These are phyloP conservation scores for Crucibulum laeve DNA, from an alignment of 768 basidiomycete genomes.

Conservation along the genomic window DNA sequence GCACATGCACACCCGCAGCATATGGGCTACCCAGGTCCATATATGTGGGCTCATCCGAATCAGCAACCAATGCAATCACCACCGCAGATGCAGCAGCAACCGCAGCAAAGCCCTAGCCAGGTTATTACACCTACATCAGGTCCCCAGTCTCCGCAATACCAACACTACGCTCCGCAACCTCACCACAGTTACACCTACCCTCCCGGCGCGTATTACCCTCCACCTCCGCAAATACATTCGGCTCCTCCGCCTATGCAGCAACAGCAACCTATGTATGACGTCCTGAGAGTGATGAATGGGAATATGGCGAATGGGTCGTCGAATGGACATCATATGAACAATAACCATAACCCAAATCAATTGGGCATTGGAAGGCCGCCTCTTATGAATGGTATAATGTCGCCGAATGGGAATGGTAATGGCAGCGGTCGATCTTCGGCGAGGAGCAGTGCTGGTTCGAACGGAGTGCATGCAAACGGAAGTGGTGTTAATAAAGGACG, in stretches of 20 bases:
- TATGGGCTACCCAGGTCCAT: constrained; percentile 27
- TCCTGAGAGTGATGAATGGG: constrained; percentile 21
- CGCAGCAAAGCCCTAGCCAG: constrained; percentile 19
- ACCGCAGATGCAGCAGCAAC: constrained; percentile 24
- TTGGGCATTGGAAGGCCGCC: constrained; percentile 26
- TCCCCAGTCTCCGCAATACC: constrained; percentile 27
- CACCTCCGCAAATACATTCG: constrained; percentile 11
- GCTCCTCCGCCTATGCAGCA: constrained; percentile 5
- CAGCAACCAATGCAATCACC: constrained; percentile 26
- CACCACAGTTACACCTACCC: constrained; percentile 21
- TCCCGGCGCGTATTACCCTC: constrained; percentile 9
- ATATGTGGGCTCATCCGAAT: constrained; percentile 31
- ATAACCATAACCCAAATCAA: constrained; percentile 18
- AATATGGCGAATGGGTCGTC: constrained; percentile 11
- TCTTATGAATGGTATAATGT: constrained; percentile 25
- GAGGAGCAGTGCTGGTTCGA: too few species aligned
- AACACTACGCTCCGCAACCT: constrained; percentile 22
- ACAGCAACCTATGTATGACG: constrained; percentile 14
- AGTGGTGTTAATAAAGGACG: constrained; percentile 25
- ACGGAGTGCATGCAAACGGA: constrained; percentile 11
- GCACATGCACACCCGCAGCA: constrained; percentile 25
- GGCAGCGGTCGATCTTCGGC: too few species aligned
- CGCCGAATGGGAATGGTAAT: constrained; percentile 15
- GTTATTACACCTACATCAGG: constrained; percentile 14
- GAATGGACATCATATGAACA: constrained; percentile 12